Conservation (phyloP, 2,329 filamentous ascomycete species). For the Amauroascus niger region DNA sequence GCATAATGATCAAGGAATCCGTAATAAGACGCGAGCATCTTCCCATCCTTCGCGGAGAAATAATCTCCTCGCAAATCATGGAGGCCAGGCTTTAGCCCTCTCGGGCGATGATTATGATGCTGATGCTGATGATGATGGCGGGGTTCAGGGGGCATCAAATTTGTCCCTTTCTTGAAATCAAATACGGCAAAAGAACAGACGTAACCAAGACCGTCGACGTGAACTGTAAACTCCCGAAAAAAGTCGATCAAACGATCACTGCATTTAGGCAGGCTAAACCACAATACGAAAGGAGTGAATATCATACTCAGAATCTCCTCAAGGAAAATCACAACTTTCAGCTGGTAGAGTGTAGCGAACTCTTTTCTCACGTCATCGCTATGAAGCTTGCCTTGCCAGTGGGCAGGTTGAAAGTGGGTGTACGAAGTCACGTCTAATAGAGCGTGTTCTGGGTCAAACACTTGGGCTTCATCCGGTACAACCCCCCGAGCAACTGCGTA, state of each 20-base stretch:
- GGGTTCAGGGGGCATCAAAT: constrained; percentile 38
- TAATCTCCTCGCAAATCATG: constrained; percentile 80
- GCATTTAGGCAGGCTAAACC: constrained; percentile 75
- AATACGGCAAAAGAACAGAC: constrained; percentile 97
- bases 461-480: constrained; percentile 75
- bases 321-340: constrained; percentile 82
- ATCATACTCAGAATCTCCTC: constrained; percentile 90
- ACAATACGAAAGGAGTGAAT: constrained; percentile 79
- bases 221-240: constrained; percentile 93
- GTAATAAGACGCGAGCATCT: constrained; percentile 96
- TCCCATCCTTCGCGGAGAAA: constrained; percentile 88
- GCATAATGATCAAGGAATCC: constrained; percentile 91
- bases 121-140: no score
- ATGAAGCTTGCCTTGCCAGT: constrained; percentile 84
- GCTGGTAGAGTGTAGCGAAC: constrained; percentile 82
- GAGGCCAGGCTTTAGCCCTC: constrained; percentile 28
- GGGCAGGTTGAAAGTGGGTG: constrained; percentile 80
- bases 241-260: constrained; percentile 94
- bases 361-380: constrained; percentile 87
- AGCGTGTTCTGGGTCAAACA: constrained; percentile 87
- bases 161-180: constrained; percentile 78
- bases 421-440: constrained; percentile 82
- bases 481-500: constrained; percentile 76
- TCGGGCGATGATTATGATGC: no score
- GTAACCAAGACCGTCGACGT: constrained; percentile 90